Percentiles rank a stretch among this genome's conserved stretches.
Conservation (phyloP, 371 early-diverging fungal genomes). For the Saksenaea oblongispora region DNA sequence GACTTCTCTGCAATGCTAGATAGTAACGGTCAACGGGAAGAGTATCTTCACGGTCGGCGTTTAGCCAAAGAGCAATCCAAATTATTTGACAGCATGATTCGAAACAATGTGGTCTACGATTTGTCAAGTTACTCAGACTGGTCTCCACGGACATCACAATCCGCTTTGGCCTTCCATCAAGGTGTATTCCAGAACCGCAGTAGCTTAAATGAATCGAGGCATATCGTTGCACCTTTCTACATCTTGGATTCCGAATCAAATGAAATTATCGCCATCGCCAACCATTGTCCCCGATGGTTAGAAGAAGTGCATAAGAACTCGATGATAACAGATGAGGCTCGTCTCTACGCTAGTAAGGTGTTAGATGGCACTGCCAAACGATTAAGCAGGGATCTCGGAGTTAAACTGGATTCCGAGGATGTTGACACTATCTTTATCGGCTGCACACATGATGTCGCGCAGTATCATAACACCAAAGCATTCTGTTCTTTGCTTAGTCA, state of each 20-base stretch:
- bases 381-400: slow-evolving; percentile 16
- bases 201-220: neutral
- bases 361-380: slow-evolving; percentile 21
- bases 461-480: slow-evolving; percentile 16
- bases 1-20: slow-evolving; percentile 9
- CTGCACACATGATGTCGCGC: slow-evolving; percentile 35
- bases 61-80: slow-evolving; percentile 9
- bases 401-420: slow-evolving; percentile 16
- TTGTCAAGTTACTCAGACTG: neutral
- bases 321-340: slow-evolving; percentile 7
- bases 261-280: neutral
- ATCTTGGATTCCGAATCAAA: neutral
- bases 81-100: neutral
- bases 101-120: neutral
- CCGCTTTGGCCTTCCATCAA: slow-evolving; percentile 3
- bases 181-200: slow-evolving; percentile 5
- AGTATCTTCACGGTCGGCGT: slow-evolving; percentile 24
- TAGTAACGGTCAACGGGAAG: slow-evolving; percentile 23
- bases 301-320: neutral
- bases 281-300: neutral
- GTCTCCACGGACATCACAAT: neutral
- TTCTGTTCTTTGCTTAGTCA: slow-evolving; percentile 35
- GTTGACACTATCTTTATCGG: slow-evolving; percentile 22
- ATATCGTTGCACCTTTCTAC: slow-evolving; percentile 1
- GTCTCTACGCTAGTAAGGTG: neutral